These are phyloP conservation scores for Wickerhamiella shivajii DNA, from an alignment of 805 yeast species.

Conservation along the genomic window DNA sequence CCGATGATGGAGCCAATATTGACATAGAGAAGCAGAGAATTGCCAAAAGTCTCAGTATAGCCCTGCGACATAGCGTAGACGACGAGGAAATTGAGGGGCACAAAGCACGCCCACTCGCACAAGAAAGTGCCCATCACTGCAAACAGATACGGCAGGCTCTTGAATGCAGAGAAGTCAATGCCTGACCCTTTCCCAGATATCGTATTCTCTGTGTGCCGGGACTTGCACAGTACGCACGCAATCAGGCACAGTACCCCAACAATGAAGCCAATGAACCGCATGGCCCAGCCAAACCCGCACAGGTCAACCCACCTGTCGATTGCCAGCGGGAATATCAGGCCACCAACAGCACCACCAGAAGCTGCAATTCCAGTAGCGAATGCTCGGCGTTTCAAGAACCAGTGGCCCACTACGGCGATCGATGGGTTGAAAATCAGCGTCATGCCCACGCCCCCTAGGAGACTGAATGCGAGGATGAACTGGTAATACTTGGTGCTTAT, in stretches of 20 bases:
- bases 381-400: conserved; percentile 44
- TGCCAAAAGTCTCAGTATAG: conserved; percentile 20
- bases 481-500: conserved; percentile 39
- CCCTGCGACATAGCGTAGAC: conserved; percentile 43
- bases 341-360: conserved; percentile 55
- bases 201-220: conserved; percentile 22
- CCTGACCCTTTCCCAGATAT: conserved; percentile 15
- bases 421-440: conserved; percentile 36
- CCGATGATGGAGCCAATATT: conserved; percentile 37
- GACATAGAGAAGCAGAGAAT: conserved; percentile 31
- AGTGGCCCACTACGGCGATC: conserved; percentile 44
- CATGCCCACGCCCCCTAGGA: conserved; percentile 35
- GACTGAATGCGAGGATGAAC: conserved; percentile 40
- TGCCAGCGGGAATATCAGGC: conserved; percentile 44
- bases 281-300: conserved; percentile 49
- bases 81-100: conserved; percentile 40
- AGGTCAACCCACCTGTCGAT: conserved; percentile 30
- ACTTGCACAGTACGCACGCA: conserved; percentile 26
- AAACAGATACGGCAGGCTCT: conserved; percentile 20
- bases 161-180: conserved; percentile 22
- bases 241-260: conserved; percentile 18
- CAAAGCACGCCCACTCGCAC: conserved; percentile 38
- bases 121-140: conserved; percentile 22
- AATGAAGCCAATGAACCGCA: conserved; percentile 32
- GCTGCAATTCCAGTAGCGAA: conserved; percentile 48